phyloP scores from a whole-genome alignment of 2,329 filamentous ascomycete species.

The Diatrype stigma region DNA sequence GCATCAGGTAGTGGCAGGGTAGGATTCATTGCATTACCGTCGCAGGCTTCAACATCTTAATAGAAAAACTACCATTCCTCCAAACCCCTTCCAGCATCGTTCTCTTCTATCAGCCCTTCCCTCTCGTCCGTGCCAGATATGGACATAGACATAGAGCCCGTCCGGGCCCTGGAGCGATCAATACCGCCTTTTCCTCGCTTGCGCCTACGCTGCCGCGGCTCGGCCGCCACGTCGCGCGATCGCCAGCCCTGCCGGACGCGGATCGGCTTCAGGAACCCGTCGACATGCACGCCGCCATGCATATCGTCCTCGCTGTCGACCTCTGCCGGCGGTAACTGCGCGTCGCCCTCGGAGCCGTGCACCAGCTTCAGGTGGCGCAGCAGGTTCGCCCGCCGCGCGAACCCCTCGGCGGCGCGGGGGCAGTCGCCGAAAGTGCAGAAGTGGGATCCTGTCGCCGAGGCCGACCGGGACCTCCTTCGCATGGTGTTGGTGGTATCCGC shows the following conservation, averaged over 20 bases:
- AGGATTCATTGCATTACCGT: no score
- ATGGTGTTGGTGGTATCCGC: background rate
- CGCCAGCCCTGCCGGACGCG: slow-evolving; percentile 45
- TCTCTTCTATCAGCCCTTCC: no score
- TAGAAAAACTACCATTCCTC: no score
- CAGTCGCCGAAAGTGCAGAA: slow-evolving; percentile 36
- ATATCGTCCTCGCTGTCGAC: slow-evolving; percentile 48
- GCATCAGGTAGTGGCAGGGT: no score
- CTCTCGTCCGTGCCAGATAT: no score
- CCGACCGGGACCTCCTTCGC: slow-evolving; percentile 16
- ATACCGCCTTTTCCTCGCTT: background rate
- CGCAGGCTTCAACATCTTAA: no score
- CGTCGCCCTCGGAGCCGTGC: slow-evolving; percentile 29
- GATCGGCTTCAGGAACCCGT: slow-evolving; percentile 62
- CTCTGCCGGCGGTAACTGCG: slow-evolving; percentile 31
- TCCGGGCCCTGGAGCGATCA: no score
- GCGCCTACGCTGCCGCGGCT: slow-evolving; percentile 8
- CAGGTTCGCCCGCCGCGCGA: slow-evolving; percentile 32
- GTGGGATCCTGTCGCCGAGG: slow-evolving; percentile 15
- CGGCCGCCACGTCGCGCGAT: slow-evolving; percentile 27
- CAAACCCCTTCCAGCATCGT: no score
- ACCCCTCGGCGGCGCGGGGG: slow-evolving; percentile 30
- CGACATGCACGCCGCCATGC: slow-evolving; percentile 60
- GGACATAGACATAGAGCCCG: no score
- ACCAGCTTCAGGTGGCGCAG: slow-evolving; percentile 39